phyloP scores from a whole-genome alignment of 495 filamentous ascomycete genomes.

The Evansstolkia leycettana region DNA sequence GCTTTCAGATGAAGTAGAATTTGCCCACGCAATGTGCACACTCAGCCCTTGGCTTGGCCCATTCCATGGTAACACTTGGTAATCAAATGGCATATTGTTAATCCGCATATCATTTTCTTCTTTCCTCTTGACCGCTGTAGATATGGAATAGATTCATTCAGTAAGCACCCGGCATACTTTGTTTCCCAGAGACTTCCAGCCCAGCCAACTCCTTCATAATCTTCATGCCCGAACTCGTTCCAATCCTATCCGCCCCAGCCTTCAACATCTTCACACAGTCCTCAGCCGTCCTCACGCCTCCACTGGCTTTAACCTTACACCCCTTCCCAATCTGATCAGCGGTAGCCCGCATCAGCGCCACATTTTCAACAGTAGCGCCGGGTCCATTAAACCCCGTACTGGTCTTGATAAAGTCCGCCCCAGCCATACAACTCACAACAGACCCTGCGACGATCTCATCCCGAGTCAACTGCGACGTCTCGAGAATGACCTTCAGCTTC shows the following conservation, averaged over 20 bases:
- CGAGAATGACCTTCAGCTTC: slow-evolving; percentile 53
- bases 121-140: background rate
- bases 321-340: slow-evolving; percentile 21
- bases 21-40: too few relatives aligned
- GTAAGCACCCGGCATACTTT: slow-evolving; percentile 7
- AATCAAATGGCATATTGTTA: too few relatives aligned
- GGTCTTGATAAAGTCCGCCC: slow-evolving; percentile 57
- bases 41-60: too few relatives aligned
- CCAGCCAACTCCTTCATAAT: slow-evolving; percentile 39
- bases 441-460: slow-evolving; percentile 48
- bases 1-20: too few relatives aligned
- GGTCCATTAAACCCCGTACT: slow-evolving; percentile 55
- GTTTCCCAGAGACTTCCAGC: slow-evolving; percentile 12
- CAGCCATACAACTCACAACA: slow-evolving; percentile 44
- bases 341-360: slow-evolving; percentile 43
- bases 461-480: slow-evolving; percentile 44
- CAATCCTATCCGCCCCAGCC: slow-evolving; percentile 54
- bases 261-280: slow-evolving; percentile 45
- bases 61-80: too few relatives aligned
- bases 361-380: slow-evolving; percentile 43
- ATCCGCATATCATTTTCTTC: too few relatives aligned
- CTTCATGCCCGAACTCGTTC: slow-evolving; percentile 44
- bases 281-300: slow-evolving; percentile 42
- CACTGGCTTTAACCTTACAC: slow-evolving; percentile 56
- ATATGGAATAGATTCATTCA: slow-evolving; percentile 3